Evolutionary conservation across 345 rosid species (phyloP).

Genomic region (Eucalyptus lansdowneana): DNA sequence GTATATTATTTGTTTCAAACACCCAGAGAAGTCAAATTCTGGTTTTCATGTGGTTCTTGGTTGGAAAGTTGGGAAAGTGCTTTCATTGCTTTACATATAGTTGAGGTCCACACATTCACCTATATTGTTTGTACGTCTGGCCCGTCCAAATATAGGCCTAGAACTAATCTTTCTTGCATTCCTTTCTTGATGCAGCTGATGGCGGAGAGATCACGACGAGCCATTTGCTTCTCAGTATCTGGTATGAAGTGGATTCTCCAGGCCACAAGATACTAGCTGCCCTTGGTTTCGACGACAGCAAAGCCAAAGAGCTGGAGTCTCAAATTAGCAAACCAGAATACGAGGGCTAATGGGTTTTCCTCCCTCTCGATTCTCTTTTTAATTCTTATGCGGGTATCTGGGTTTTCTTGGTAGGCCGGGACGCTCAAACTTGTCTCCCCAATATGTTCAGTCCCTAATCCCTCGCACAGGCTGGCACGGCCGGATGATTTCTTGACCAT

Average conservation of each 20-base stretch:
- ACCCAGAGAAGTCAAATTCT: neutral
- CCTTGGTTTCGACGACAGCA: slow-evolving; percentile 68
- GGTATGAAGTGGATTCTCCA: slow-evolving; percentile 70
- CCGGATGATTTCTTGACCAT: neutral
- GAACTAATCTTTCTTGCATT: neutral
- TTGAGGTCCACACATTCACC: neutral
- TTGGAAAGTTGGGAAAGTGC: neutral
- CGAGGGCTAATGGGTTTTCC: neutral
- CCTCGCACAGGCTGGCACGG: neutral
- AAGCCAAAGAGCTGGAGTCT: slow-evolving; percentile 56
- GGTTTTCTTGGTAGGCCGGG: neutral
- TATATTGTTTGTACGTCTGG: neutral
- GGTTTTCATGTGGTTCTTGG: neutral
- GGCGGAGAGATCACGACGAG: slow-evolving; percentile 55
- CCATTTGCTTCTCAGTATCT: slow-evolving; percentile 63
- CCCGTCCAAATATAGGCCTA: neutral
- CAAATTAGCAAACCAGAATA: slow-evolving; percentile 28
- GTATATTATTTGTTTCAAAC: neutral
- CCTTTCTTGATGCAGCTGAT: slow-evolving; percentile 21
- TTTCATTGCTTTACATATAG: neutral
- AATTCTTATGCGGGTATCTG: neutral
- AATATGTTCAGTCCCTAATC: neutral
- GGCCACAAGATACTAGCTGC: slow-evolving; percentile 62
- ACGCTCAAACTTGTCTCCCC: neutral
- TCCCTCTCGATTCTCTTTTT: neutral